These are phyloP conservation scores for Candida sanyaensis DNA, from an alignment of 1,139 yeast species.

Conservation along the genomic window DNA sequence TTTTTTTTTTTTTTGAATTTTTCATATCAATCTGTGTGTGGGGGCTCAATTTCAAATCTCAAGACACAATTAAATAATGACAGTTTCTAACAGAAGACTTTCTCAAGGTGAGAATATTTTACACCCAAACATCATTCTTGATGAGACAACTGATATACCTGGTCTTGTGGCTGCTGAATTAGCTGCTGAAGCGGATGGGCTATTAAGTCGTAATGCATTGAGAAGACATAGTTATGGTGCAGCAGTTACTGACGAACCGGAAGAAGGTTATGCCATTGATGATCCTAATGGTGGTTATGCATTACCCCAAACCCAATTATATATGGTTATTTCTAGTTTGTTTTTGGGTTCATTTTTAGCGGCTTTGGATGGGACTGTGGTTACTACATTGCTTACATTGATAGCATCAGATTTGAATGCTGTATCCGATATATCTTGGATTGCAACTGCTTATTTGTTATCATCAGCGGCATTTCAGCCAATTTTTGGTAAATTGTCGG, in stretches of 20 bases:
- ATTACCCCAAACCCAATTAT: slow-evolving; percentile 32
- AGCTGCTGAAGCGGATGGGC: slow-evolving; percentile 39
- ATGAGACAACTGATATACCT: slow-evolving; percentile 42
- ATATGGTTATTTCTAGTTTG: slow-evolving; percentile 33
- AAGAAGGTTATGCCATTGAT: slow-evolving; percentile 15
- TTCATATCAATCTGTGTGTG: neutral
- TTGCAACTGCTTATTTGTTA: slow-evolving; percentile 45
- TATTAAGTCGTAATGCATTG: slow-evolving; percentile 14
- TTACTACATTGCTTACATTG: slow-evolving; percentile 41
- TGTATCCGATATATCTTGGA: slow-evolving; percentile 46
- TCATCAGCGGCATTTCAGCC: slow-evolving; percentile 60
- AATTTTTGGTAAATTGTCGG: slow-evolving; percentile 80
- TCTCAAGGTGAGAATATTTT: slow-evolving; percentile 9
- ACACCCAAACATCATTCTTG: slow-evolving; percentile 32
- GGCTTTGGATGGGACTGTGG: slow-evolving; percentile 49
- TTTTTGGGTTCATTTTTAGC: slow-evolving; percentile 43
- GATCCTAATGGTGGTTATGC: slow-evolving; percentile 30
- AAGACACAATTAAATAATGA: neutral
- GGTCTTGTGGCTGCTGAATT: slow-evolving; percentile 53
- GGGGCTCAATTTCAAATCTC: neutral
- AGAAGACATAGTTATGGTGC: slow-evolving; percentile 16
- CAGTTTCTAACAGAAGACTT: neutral
- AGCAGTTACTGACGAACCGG: neutral
- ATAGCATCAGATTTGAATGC: slow-evolving; percentile 48
- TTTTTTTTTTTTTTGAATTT: neutral